Conservation (phyloP, 306 rosid genomes). For the Castanopsis chinensis region DNA sequence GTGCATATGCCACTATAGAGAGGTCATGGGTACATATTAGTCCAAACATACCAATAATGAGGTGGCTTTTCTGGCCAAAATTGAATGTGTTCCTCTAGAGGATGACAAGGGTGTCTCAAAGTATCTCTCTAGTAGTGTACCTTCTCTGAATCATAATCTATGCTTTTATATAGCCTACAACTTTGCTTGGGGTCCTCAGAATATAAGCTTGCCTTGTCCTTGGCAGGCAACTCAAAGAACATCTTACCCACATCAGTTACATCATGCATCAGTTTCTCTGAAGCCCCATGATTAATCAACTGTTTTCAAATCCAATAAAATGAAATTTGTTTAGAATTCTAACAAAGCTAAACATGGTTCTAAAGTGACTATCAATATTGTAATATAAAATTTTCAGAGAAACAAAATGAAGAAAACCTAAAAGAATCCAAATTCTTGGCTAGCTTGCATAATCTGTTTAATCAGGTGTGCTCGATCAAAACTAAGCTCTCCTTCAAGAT, state of each 20-base stretch:
- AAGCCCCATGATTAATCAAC: conserved; percentile 16
- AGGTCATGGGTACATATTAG: no score
- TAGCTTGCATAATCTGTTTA: conserved; percentile 10
- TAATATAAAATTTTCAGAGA: not conserved
- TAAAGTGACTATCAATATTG: not conserved
- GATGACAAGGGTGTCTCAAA: conserved; percentile 15
- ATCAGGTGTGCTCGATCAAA: not conserved
- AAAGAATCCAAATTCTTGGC: conserved; percentile 17
- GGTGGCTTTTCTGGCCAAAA: conserved; percentile 17
- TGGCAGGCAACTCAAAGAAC: conserved; percentile 4
- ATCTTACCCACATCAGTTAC: conserved; percentile 10
- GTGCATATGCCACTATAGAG: not conserved
- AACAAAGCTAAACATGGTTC: not conserved
- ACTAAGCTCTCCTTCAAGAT: not conserved
- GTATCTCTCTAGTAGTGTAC: conserved; percentile 20
- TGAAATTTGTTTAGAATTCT: not conserved
- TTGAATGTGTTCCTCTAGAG: conserved; percentile 13
- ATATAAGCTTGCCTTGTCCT: conserved; percentile 17
- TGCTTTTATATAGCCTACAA: conserved; percentile 15
- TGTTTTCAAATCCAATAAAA: not conserved
- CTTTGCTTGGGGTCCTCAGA: conserved; percentile 10
- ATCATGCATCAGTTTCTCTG: not conserved
- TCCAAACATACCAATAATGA: not conserved
- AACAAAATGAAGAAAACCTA: not conserved
- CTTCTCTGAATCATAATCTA: conserved; percentile 5